phyloP scores from a whole-genome alignment of 2,329 filamentous ascomycete species.

The Colletotrichum liriopes region DNA sequence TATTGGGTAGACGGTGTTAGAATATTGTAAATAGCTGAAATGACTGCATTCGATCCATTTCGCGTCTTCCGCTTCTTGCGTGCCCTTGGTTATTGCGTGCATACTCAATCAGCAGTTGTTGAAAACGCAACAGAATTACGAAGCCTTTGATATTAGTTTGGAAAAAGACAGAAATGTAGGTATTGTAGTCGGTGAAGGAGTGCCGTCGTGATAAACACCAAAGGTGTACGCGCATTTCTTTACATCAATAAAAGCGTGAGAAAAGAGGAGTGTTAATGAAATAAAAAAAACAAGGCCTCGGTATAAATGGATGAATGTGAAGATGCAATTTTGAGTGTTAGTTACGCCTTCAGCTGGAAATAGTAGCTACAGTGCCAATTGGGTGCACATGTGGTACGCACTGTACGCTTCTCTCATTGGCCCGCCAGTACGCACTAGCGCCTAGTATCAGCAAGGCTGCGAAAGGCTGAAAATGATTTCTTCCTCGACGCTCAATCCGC shows the following conservation, averaged over 20 bases:
- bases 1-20: slow-evolving; percentile 34
- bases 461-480: slow-evolving; percentile 37
- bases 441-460: slow-evolving; percentile 30
- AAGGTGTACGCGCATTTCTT: too few species aligned
- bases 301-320: background rate
- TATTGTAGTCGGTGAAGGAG: background rate
- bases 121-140: background rate
- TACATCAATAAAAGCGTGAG: too few species aligned
- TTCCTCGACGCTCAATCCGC: slow-evolving; percentile 25
- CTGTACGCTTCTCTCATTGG: background rate
- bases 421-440: slow-evolving; percentile 3
- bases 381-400: accelerated
- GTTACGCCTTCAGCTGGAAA: background rate
- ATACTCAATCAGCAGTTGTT: background rate
- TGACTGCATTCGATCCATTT: background rate
- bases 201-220: too few species aligned
- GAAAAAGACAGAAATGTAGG: background rate
- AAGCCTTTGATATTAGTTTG: background rate
- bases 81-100: background rate
- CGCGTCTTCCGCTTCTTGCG: accelerated
- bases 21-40: background rate
- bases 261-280: background rate
- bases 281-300: too few species aligned
- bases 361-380: background rate
- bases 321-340: background rate